phyloP scores from a whole-genome alignment of 805 yeast genomes.

The Ogataea salicorniae region DNA sequence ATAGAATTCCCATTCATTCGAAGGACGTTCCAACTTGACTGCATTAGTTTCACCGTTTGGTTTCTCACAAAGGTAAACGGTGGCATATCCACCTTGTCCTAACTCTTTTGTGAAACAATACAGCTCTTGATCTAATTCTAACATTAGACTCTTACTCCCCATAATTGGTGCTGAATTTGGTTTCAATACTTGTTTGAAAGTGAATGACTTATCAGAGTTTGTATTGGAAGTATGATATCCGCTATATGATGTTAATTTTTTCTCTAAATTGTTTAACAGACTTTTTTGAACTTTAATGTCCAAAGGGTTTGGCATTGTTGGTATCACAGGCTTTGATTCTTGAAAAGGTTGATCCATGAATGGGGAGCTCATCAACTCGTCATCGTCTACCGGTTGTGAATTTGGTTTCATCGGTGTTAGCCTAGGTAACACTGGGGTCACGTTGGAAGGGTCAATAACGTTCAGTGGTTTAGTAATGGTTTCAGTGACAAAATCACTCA shows the following conservation, averaged over 20 bases:
- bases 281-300: conserved; percentile 35
- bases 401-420: conserved; percentile 25
- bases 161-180: conserved; percentile 19
- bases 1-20: conserved; percentile 78
- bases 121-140: conserved; percentile 39
- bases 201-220: conserved; percentile 8
- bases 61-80: conserved; percentile 66
- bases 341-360: conserved; percentile 32
- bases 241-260: conserved; percentile 23
- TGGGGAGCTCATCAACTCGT: conserved; percentile 40
- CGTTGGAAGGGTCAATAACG: not conserved
- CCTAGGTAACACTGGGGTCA: conserved; percentile 5
- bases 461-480: conserved; percentile 32
- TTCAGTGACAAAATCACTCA: conserved; percentile 43
- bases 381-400: conserved; percentile 4
- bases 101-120: conserved; percentile 49
- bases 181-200: conserved; percentile 17
- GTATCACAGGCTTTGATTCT: not conserved
- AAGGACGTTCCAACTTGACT: conserved; percentile 65
- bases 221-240: conserved; percentile 13
- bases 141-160: conserved; percentile 34
- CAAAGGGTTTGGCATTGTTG: conserved; percentile 33
- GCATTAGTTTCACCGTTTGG: conserved; percentile 55
- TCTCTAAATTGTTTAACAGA: conserved; percentile 34
- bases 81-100: conserved; percentile 80